A percentile compares a stretch with the other conserved stretches of the same genome.
Evolutionary conservation across 208 protist genomes (phyloP).

Genomic region (Wallacemonas sp.): DNA sequence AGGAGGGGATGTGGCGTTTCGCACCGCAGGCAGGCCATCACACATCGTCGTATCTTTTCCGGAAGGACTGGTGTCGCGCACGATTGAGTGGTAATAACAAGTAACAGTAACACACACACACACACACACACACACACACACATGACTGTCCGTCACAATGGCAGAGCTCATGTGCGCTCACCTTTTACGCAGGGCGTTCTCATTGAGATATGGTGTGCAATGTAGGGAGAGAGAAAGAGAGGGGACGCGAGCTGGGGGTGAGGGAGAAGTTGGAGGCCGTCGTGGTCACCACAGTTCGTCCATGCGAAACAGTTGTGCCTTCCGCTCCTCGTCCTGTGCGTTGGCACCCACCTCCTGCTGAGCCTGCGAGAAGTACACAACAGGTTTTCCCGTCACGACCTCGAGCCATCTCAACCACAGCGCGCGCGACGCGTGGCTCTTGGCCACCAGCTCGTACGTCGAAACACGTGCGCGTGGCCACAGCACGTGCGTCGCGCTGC

Average conservation of each 20-base stretch:
- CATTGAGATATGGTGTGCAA: too few relatives aligned
- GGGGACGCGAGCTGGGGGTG: background rate
- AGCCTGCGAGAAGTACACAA: slow-evolving; percentile 28
- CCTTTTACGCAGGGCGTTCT: too few relatives aligned
- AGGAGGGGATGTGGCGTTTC: too few relatives aligned
- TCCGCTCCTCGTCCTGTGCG: slow-evolving; percentile 7
- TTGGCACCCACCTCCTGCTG: slow-evolving; percentile 15
- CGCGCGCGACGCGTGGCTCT: slow-evolving; percentile 21
- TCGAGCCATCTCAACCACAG: slow-evolving; percentile 57
- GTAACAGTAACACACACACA: too few relatives aligned
- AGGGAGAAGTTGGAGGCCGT: background rate
- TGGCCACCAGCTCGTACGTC: slow-evolving; percentile 31
- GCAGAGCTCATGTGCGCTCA: too few relatives aligned
- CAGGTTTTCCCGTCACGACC: slow-evolving; percentile 18
- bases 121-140: too few relatives aligned
- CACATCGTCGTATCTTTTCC: too few relatives aligned
- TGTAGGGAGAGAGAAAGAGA: slow-evolving; percentile 4
- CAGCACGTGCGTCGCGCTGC: slow-evolving; percentile 1
- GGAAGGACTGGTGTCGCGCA: too few relatives aligned
- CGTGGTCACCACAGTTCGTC: slow-evolving; percentile 10
- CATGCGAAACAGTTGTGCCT: slow-evolving; percentile 6
- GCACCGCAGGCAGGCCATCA: too few relatives aligned
- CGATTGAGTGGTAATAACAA: too few relatives aligned
- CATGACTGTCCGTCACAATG: too few relatives aligned
- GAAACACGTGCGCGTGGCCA: background rate